These are phyloP conservation scores for Triticum urartu DNA, from an alignment of 176 grass and related monocot genomes.

Conservation along the genomic window DNA sequence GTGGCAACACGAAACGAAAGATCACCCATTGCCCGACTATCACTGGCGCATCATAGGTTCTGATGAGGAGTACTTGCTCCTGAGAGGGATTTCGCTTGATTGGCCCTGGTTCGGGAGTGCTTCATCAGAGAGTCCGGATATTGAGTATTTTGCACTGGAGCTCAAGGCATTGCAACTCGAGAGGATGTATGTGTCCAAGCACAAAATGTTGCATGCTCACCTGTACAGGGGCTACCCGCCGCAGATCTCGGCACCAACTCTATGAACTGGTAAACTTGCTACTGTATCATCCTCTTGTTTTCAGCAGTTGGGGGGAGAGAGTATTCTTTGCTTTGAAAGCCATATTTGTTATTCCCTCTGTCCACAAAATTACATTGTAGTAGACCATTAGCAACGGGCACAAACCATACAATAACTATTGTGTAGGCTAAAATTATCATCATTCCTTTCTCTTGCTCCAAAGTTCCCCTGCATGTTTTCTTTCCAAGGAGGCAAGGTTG, in stretches of 20 bases:
- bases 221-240: constrained; percentile 29
- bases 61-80: constrained; percentile 18
- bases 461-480: not conserved
- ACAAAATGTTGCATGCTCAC: not conserved
- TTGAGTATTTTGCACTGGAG: constrained; percentile 27
- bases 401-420: not conserved
- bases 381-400: not conserved
- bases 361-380: not conserved
- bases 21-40: not conserved
- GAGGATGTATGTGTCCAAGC: not conserved
- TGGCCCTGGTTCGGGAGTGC: not conserved
- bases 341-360: not conserved
- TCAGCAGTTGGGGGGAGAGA: not conserved
- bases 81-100: not conserved
- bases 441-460: not conserved
- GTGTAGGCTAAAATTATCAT: not conserved
- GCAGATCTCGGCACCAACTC: not conserved
- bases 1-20: not conserved
- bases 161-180: not conserved
- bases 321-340: not conserved
- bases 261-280: constrained; percentile 35
- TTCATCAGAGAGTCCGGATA: not conserved
- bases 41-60: constrained; percentile 12
- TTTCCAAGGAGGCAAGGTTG: not conserved
- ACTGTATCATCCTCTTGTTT: not conserved